phyloP scores from a whole-genome alignment of 441 rosid genomes.

The Gossypium lobatum region DNA sequence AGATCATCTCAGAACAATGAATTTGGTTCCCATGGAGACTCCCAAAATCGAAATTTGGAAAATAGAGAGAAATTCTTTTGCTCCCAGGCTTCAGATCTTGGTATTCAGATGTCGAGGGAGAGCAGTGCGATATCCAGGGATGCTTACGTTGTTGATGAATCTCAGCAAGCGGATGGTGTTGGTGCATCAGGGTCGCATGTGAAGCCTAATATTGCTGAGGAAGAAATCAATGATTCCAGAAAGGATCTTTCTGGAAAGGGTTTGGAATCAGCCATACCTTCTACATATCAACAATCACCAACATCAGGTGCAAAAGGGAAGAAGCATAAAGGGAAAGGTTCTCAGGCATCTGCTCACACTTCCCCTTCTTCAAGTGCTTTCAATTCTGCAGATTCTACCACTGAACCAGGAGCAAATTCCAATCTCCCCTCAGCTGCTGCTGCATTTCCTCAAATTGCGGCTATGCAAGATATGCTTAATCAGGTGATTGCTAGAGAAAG shows the following conservation, averaged over 20 bases:
- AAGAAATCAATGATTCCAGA: conserved; percentile 36
- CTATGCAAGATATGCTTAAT: conserved; percentile 64
- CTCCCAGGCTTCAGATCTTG: conserved; percentile 76
- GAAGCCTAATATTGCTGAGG: conserved; percentile 32
- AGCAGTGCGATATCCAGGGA: conserved; percentile 38
- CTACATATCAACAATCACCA: conserved; percentile 31
- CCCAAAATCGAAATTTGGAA: conserved; percentile 32
- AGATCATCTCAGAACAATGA: conserved; percentile 39
- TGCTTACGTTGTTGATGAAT: conserved; percentile 32
- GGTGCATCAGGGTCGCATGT: conserved; percentile 28
- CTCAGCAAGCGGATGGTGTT: conserved; percentile 21
- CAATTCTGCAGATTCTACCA: conserved; percentile 52
- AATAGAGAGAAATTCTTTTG: conserved; percentile 50
- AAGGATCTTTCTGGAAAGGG: conserved; percentile 38
- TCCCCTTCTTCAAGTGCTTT: conserved; percentile 53
- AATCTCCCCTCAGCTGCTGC: conserved; percentile 37
- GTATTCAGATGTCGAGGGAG: conserved; percentile 52
- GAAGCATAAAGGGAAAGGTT: conserved; percentile 54
- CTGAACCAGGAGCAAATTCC: conserved; percentile 41
- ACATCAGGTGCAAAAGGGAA: conserved; percentile 45
- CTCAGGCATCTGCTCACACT: conserved; percentile 43
- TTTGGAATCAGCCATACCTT: conserved; percentile 38
- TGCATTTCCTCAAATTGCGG: conserved; percentile 42
- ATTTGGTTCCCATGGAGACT: conserved; percentile 33
- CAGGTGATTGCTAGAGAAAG: conserved; percentile 52